Evolutionary conservation across 1,139 yeast genomes (phyloP), one percentile per base, ranked within the genome.

Genomic region (Suhomyces wounanorum): DNA sequence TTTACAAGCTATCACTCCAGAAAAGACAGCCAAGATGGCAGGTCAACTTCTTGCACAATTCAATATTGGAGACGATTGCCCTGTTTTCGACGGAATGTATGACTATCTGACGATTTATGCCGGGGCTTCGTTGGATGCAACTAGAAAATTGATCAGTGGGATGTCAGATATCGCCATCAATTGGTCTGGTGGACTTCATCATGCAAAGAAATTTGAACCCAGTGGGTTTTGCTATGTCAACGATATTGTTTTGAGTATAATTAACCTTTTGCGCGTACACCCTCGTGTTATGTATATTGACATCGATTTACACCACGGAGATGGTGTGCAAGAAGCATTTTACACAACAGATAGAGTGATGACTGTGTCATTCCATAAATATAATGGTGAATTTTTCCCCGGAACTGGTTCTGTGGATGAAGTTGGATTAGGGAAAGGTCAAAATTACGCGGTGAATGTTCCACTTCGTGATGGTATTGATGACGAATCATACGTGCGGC

Each of bases 101-200:
- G 96, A 91, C 59, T 92, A 91, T 66, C 85, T 92, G 52, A 75
- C 89, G 10, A 83, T 90, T 14, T 90, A 92, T 57, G 87, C 97
- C 1, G 98, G 98, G 25, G 96, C 96, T 1, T 87, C 96, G 2
- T 72, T 94, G 64, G 98, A 94, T 68, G 99, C 98, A 1, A 84
- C 96, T 14, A 80, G 96, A 21, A 88, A 92, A 66, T 77, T 94
- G 54, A 83, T 88, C 39, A 80, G 85, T 54, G 91, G 92, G 6
- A 91, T 89, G 70, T 85, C 96, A 49, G 99, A 94, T 65, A 89
- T 94, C 51, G 99, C 99, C 35, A 90, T 94, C 59, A 94, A 94
- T 68, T 94, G 97, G 94, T 87, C 96, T 14, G 99, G 99, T 42
- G 99, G 99, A 1, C 75, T 94, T 44, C 99, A 94, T 68, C 99